Percentiles rank a stretch among this genome's conserved stretches.
phyloP scores from a whole-genome alignment of 1,284 basidiomycete species.

The Xerocomus amazonicus region DNA sequence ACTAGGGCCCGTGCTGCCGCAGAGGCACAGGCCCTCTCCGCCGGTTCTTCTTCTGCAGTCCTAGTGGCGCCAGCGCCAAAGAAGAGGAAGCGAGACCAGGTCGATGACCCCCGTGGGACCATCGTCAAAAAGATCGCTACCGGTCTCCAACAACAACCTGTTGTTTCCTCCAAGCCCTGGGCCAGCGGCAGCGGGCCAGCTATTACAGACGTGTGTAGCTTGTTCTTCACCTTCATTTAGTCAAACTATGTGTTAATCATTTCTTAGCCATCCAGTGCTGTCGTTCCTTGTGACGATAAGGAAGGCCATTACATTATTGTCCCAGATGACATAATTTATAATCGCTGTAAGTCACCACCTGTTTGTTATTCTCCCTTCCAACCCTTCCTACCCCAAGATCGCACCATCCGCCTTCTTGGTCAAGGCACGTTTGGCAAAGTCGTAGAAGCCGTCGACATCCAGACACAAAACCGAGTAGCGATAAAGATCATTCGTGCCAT shows the following conservation, averaged over 20 bases:
- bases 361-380: neutral
- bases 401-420: conserved; percentile 85
- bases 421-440: conserved; percentile 99
- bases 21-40: conserved; percentile 70
- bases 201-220: conserved; percentile 57
- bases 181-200: conserved; percentile 57
- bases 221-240: conserved; percentile 17
- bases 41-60: conserved; percentile 56
- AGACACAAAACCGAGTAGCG: conserved; percentile 79
- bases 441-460: conserved; percentile 87
- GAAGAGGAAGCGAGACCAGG: conserved; percentile 73
- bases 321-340: conserved; percentile 82
- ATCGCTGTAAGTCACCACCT: conserved; percentile 60
- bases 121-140: conserved; percentile 56
- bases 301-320: conserved; percentile 94
- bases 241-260: conserved; percentile 22
- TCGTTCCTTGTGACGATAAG: conserved; percentile 83
- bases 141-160: conserved; percentile 46
- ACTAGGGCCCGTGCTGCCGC: conserved; percentile 79
- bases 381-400: conserved; percentile 54
- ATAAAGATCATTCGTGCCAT: conserved; percentile 99
- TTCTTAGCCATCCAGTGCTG: conserved; percentile 53
- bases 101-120: conserved; percentile 63
- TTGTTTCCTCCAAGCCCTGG: conserved; percentile 55
- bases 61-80: conserved; percentile 63